Base-by-base conservation (phyloP, 805 yeast species). In the Pachysolen tannophilus region DNA sequence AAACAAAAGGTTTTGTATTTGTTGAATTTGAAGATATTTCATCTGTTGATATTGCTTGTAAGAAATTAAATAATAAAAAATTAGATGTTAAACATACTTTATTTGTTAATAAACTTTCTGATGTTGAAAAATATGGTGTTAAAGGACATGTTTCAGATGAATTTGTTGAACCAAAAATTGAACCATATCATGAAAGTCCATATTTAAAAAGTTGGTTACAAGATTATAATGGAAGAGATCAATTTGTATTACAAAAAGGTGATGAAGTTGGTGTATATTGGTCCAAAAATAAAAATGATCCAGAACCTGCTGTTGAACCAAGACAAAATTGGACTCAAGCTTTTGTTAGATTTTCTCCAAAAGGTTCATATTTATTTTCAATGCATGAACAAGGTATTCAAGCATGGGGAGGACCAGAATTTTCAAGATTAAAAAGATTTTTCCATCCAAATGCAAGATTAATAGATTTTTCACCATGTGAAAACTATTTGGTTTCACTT, bases 321-420 rank as follows among this genome's bases (percentile, higher is more conserved):
- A 76, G 95, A 61, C 67, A 70, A 44, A 78, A 81, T 46, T 86
- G 94, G 83, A 87, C 97, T 39, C 78, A 86, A 40, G 79, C 85
- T 43, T 87, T 80, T 49, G 83, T 86, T 49, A 78, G 79, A 56
- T 90, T 87, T 67, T 86, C 97, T 33, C 95, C 97, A 53, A 78
- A 78, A 61, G 99, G 99, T 59, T 78, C 90, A 9, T 88, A 77
- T 53, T 61, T 90, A 44, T 76, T 84, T 48, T 80, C 97, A 1
- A 70, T 87, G 49, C 97, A 90, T 61, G 86, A 86, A 34, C 94
- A 85, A 61, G 97, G 97, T 69, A 78, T 87, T 38, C 94, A 86
- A 57, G 74, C 90, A 19, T 92, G 97, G 94, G 98, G 97, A 55
- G 97, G 97, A 42, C 72, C 74, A 37, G 67, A 73, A 32, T 86